Base-by-base conservation (phyloP, 176 grass and related monocot genomes). In the Alopecurus myosuroides region DNA sequence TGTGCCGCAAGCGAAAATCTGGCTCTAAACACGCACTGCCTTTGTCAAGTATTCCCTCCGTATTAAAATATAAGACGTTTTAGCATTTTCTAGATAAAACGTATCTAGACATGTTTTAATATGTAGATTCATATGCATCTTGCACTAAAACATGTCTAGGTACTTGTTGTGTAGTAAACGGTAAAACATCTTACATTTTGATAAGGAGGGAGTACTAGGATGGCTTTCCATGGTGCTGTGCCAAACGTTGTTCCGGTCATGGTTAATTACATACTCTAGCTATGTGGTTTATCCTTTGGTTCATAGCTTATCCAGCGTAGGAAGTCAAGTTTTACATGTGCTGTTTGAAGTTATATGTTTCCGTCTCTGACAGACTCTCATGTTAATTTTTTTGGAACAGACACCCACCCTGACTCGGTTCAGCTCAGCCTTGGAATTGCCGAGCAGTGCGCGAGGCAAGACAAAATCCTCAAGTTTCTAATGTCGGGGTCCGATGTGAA, bases 381-480 rank as follows among this genome's bases (percentile, higher is more conserved):
- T 41, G 8, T 63, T 49, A 13, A 65, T 77, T 34, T 72, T 33
- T 50, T 53, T 73, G 35, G 19, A 86, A 76, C 92, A 97, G 94
- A 93, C 78, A 87, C 77, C 63, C 80, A 77, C 48, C 84, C 76
- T 23, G 91, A 94, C 35, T 94, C 74, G 0, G 77, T 94, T 76
- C 89, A 68, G 65, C 91, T 99, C 60, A 86, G 93, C 78, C 82
- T 92, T 74, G 88, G 91, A 45, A 96, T 94, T 7, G 81, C 93
- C 2, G 93, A 94, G 52, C 90, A 92, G 15, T 96, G 89, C 11
- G 76, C 67, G 41, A 90, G 91, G 83, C 88, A 94, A 79, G 87
- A 95, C 56, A 89, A 92, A 74, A 94, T 96, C 25, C 57, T 94
- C 28, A 87, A 92, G 79, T 92, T 92, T 87, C 93, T 98, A 19